Evolutionary conservation across 2,329 filamentous ascomycete genomes (phyloP).

Genomic region (Penicillium glabrum): DNA sequence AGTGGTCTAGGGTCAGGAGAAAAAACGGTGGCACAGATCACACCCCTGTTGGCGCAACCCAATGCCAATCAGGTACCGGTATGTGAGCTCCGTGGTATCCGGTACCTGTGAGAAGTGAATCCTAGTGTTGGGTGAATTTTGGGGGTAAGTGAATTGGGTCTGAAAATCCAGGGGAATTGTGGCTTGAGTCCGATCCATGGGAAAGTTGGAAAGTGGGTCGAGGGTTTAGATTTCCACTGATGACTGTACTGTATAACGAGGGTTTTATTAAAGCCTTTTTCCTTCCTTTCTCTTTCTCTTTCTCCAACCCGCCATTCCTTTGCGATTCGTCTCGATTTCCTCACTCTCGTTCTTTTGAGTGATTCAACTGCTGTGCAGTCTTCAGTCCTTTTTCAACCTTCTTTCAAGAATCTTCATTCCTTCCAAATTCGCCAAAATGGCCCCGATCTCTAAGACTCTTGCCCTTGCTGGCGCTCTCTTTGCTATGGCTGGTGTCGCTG

Average conservation of each 20-base stretch:
- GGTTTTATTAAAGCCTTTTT: background rate
- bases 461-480: conserved; percentile 37
- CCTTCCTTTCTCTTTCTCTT: background rate
- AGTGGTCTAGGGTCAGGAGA: conserved; percentile 3
- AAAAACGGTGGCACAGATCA: background rate
- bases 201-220: background rate
- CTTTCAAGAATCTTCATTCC: background rate
- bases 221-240: background rate
- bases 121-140: background rate
- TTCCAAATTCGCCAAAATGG: conserved; percentile 25
- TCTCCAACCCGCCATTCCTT: background rate
- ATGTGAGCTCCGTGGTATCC: conserved; percentile 6
- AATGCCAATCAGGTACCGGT: conserved; percentile 10
- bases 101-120: conserved; percentile 5
- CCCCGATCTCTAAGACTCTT: conserved; percentile 38
- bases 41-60: conserved; percentile 6
- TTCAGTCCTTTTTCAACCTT: conserved; percentile 11
- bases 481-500: conserved; percentile 31
- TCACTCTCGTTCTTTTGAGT: conserved; percentile 23
- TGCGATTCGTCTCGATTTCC: background rate
- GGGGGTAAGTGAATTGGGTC: background rate
- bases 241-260: background rate
- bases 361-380: conserved; percentile 28
- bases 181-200: background rate
- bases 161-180: background rate